Evolutionary conservation across 345 rosid genomes (phyloP).

Genomic region (Arabidopsis suecica): DNA sequence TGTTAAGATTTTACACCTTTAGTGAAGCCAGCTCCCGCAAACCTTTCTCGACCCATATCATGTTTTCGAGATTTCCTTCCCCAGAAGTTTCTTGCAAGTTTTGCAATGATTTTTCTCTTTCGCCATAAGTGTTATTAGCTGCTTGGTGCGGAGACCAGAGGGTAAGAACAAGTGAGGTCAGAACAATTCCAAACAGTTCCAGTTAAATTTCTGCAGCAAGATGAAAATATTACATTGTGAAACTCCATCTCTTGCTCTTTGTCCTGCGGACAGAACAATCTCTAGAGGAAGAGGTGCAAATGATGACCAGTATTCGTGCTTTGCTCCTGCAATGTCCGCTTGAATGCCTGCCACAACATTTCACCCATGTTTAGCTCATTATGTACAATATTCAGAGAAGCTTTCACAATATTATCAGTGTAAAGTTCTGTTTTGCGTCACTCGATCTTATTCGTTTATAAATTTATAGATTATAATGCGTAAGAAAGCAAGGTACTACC

Average conservation of each 20-base stretch:
- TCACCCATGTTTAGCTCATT: conserved; percentile 9
- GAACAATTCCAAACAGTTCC: background rate
- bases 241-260: conserved; percentile 62
- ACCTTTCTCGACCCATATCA: conserved; percentile 89
- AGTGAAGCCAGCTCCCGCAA: conserved; percentile 77
- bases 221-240: conserved; percentile 47
- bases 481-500: conserved; percentile 52
- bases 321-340: conserved; percentile 75
- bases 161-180: conserved; percentile 23
- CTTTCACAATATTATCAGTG: conserved; percentile 5
- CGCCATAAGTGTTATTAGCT: conserved; percentile 53
- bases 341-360: conserved; percentile 65
- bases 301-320: conserved; percentile 82
- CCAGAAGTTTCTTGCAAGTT: conserved; percentile 55
- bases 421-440: background rate
- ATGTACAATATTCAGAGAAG: conserved; percentile 7
- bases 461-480: background rate
- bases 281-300: conserved; percentile 87
- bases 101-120: conserved; percentile 53
- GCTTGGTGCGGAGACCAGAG: conserved; percentile 42
- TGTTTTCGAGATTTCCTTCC: conserved; percentile 77
- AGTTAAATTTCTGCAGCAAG: conserved; percentile 1
- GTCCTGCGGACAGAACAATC: conserved; percentile 74
- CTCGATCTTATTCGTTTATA: background rate
- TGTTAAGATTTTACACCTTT: conserved; percentile 57